These are phyloP conservation scores for Eimeria acervulina DNA, from an alignment of 169 alveolate species.

Conservation along the genomic window DNA sequence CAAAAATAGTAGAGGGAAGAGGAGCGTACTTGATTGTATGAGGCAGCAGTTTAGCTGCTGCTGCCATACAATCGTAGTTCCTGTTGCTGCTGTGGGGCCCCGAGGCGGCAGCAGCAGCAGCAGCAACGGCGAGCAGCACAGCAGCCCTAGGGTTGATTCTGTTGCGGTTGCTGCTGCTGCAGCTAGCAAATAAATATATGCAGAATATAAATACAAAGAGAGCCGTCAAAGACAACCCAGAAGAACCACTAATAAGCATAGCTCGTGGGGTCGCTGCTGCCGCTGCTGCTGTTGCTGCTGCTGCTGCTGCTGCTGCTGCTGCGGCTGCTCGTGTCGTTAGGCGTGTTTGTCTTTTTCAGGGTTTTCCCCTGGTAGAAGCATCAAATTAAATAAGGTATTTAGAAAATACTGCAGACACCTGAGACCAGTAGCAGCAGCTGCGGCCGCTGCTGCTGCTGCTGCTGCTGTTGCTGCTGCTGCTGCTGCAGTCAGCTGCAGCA, in stretches of 20 bases:
- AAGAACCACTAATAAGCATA: neutral
- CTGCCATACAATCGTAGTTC: neutral
- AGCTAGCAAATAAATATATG: neutral
- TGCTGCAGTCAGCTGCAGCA: too few relatives aligned
- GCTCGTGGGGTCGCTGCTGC: conserved; percentile 31
- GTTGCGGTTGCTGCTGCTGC: neutral
- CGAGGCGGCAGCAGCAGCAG: too few relatives aligned
- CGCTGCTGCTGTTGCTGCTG: conserved; percentile 32
- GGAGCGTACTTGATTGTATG: neutral
- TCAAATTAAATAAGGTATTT: neutral
- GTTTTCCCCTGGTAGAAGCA: neutral
- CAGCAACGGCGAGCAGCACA: neutral
- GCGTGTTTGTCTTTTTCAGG: neutral
- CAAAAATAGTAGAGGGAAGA: neutral
- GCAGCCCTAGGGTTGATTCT: neutral
- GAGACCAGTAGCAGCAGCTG: conserved; percentile 4
- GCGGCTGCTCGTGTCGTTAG: conserved; percentile 1
- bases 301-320: conserved; percentile 49
- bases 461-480: neutral
- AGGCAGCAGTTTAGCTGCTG: neutral
- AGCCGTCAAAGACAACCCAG: neutral
- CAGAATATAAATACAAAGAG: neutral
- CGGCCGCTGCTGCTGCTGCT: conserved; percentile 9
- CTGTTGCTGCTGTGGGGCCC: neutral
- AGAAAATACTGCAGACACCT: neutral